Evolutionary conservation across 1,284 basidiomycete species (phyloP).

Genomic region (Sphaerobolus stellatus): DNA sequence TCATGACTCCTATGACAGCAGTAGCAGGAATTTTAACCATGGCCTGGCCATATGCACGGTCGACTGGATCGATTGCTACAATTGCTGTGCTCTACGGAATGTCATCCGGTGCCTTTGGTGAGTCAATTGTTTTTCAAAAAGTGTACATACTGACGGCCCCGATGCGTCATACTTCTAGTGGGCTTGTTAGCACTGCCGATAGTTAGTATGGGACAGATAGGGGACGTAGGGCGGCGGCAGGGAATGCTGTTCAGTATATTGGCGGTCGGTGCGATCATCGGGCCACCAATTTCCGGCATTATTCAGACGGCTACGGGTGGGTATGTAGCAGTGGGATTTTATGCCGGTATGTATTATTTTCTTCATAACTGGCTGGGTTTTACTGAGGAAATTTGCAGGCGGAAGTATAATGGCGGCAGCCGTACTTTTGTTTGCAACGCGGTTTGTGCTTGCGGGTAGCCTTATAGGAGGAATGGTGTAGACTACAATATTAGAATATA

Average conservation of each 20-base stretch:
- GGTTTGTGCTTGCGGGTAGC: conserved; percentile 28
- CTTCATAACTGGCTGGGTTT: conserved; percentile 14
- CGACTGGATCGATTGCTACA: conserved; percentile 39
- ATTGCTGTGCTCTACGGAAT: conserved; percentile 54
- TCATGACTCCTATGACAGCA: conserved; percentile 54
- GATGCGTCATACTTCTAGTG: conserved; percentile 35
- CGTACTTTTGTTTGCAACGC: conserved; percentile 25
- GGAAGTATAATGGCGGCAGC: conserved; percentile 27
- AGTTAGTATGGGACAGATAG: conserved; percentile 55
- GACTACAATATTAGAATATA: conserved; percentile 1
- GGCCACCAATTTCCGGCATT: conserved; percentile 59
- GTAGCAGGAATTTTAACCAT: conserved; percentile 52
- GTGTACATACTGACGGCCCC: conserved; percentile 54
- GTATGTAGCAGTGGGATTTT: conserved; percentile 56
- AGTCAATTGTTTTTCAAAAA: conserved; percentile 35
- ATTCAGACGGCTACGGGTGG: conserved; percentile 46
- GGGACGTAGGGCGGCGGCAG: conserved; percentile 58
- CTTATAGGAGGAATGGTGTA: conserved; percentile 22
- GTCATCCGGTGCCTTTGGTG: background rate
- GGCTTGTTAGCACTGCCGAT: conserved; percentile 42
- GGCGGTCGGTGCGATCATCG: conserved; percentile 46
- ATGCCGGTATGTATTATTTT: conserved; percentile 48
- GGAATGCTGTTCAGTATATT: conserved; percentile 58
- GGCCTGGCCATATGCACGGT: conserved; percentile 55
- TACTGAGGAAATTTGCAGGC: background rate